phyloP scores from a whole-genome alignment of 73 alveolate species.

The Symbiodinium pilosum region DNA sequence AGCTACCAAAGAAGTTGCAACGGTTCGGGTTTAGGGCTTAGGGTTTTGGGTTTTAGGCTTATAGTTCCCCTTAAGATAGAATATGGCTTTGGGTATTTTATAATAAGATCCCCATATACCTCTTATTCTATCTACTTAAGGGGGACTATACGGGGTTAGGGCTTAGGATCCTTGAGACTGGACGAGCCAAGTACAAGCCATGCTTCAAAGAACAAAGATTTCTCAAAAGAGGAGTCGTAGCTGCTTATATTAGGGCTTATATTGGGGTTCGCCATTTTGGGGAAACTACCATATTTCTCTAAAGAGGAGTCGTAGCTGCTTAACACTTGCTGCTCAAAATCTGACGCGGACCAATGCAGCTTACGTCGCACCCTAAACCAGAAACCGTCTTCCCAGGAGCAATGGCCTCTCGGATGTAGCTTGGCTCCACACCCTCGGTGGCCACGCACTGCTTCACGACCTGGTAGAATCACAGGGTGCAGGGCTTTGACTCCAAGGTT shows the following conservation, averaged over 20 bases:
- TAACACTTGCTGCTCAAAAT: background rate
- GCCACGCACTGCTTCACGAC: constrained; percentile 99
- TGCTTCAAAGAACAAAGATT: no score
- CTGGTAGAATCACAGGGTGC: background rate
- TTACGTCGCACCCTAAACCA: background rate
- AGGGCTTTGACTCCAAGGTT: background rate
- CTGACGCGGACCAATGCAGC: background rate
- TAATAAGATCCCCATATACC: background rate
- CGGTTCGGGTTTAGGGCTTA: background rate
- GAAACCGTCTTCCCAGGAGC: background rate
- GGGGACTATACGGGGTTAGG: no score
- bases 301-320: background rate
- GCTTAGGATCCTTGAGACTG: no score
- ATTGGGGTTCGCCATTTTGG: no score
- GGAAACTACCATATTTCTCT: background rate
- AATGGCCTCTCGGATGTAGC: constrained; percentile 98
- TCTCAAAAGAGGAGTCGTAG: background rate
- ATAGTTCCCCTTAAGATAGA: background rate
- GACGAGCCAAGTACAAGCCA: no score
- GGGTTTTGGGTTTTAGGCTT: background rate
- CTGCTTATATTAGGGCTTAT: background rate
- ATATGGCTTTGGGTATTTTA: background rate
- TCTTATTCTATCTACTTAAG: no score
- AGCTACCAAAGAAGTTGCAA: no score
- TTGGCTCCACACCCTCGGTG: constrained; percentile 99